These are phyloP conservation scores for Sphagnum magellanicum DNA, from an alignment of 228 moss, liverwort and hornwort genomes.

Conservation along the genomic window DNA sequence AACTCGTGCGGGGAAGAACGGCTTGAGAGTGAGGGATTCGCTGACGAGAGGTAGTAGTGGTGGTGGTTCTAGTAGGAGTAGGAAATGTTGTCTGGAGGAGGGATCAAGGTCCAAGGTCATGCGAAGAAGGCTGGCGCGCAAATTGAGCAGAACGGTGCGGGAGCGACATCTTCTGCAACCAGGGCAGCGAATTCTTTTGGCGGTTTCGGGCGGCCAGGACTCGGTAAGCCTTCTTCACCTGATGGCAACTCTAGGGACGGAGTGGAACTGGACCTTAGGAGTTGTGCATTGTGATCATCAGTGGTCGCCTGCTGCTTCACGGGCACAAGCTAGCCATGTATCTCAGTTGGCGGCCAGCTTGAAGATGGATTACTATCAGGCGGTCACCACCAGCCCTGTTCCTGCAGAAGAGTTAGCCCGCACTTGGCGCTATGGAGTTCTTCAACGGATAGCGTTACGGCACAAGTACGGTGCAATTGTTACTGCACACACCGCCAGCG, in stretches of 20 bases:
- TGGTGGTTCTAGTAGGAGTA: too few species aligned
- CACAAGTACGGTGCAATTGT: slow-evolving; percentile 61
- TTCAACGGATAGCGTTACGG: slow-evolving; percentile 56
- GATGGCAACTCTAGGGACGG: slow-evolving; percentile 31
- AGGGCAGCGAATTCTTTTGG: slow-evolving; percentile 54
- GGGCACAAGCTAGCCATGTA: slow-evolving; percentile 59
- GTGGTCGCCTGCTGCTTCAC: slow-evolving; percentile 71
- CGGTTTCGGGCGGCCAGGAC: slow-evolving; percentile 91
- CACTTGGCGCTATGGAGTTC: slow-evolving; percentile 72
- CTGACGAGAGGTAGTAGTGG: too few species aligned
- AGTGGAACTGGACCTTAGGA: slow-evolving; percentile 68
- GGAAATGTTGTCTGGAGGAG: too few species aligned
- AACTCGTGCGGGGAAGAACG: too few species aligned
- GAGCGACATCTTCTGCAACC: slow-evolving; percentile 53
- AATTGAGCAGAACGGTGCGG: slow-evolving; percentile 18
- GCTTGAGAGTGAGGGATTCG: too few species aligned
- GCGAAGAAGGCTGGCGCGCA: too few species aligned
- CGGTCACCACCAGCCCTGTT: slow-evolving; percentile 46
- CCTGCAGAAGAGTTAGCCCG: slow-evolving; percentile 60
- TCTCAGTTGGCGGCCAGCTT: slow-evolving; percentile 59
- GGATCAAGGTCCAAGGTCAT: too few species aligned
- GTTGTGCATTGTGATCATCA: slow-evolving; percentile 77
- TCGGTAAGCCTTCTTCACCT: slow-evolving; percentile 62
- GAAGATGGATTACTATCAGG: slow-evolving; percentile 60
- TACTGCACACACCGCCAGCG: slow-evolving; percentile 84